Evolutionary conservation across 192 early-diverging fungal genomes (phyloP).

Genomic region (Thoreauomyces humboldtii): DNA sequence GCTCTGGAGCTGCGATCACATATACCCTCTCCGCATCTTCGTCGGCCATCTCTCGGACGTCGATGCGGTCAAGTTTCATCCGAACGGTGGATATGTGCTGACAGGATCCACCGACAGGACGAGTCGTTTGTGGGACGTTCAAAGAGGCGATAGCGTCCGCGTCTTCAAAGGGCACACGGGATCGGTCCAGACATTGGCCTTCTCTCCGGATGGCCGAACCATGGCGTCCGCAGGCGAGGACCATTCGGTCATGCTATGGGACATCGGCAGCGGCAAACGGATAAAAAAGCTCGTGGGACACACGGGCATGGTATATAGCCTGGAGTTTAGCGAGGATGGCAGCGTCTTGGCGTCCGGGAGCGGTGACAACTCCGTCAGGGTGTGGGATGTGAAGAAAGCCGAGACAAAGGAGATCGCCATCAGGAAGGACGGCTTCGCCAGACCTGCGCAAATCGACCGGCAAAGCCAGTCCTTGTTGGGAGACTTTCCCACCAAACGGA

Average conservation of each 20-base stretch:
- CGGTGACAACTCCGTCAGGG: constrained; percentile 83
- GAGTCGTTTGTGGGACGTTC: constrained; percentile 89
- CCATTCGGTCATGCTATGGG: constrained; percentile 81
- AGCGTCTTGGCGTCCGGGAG: constrained; percentile 79
- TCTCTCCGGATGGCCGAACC: constrained; percentile 88
- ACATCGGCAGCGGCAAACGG: constrained; percentile 76
- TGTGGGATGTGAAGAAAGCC: constrained; percentile 81
- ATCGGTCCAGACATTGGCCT: constrained; percentile 76
- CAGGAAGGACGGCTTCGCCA: constrained; percentile 15
- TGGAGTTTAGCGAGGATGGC: constrained; percentile 82
- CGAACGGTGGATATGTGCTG: constrained; percentile 90
- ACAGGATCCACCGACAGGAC: constrained; percentile 91
- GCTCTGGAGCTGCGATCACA: constrained; percentile 96
- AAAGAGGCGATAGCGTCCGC: constrained; percentile 83
- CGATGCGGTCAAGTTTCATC: constrained; percentile 92
- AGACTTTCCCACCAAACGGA: constrained; percentile 86
- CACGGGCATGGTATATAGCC: constrained; percentile 74
- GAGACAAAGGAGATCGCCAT: constrained; percentile 29
- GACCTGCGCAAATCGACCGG: neutral
- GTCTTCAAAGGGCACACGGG: constrained; percentile 87
- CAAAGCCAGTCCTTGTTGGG: constrained; percentile 28
- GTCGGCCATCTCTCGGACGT: constrained; percentile 98
- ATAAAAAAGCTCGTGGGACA: constrained; percentile 88
- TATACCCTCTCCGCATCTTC: constrained; percentile 93
- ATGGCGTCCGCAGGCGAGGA: constrained; percentile 93